phyloP scores from a whole-genome alignment of 192 early-diverging fungal genomes.

The Entomortierella chlamydospora region DNA sequence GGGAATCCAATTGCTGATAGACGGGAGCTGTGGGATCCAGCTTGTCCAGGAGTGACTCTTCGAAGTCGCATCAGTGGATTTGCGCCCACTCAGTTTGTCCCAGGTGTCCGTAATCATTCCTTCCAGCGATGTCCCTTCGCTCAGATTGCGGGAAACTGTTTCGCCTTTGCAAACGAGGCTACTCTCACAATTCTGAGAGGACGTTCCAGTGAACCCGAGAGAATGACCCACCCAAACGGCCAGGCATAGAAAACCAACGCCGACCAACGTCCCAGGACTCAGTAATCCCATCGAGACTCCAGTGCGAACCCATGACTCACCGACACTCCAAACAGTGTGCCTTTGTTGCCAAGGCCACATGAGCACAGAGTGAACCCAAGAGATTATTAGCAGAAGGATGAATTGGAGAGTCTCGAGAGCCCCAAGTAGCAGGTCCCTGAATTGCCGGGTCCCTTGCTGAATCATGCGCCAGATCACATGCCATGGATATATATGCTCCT shows the following conservation, averaged over 20 bases:
- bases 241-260: slow-evolving; percentile 10
- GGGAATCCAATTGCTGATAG: slow-evolving; percentile 32
- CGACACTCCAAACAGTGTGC: neutral
- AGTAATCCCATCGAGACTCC: slow-evolving; percentile 21
- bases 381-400: neutral
- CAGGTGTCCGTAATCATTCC: slow-evolving; percentile 5
- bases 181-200: neutral
- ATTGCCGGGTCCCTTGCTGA: neutral
- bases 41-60: slow-evolving; percentile 3
- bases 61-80: neutral
- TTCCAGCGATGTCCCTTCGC: neutral
- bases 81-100: slow-evolving; percentile 9
- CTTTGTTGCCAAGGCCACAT: slow-evolving; percentile 36
- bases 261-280: slow-evolving; percentile 32
- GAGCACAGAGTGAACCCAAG: neutral
- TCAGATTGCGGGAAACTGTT: neutral
- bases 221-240: slow-evolving; percentile 7
- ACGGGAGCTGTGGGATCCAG: slow-evolving; percentile 34
- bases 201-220: slow-evolving; percentile 1
- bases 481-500: slow-evolving; percentile 30
- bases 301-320: slow-evolving; percentile 3
- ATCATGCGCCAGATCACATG: slow-evolving; percentile 20
- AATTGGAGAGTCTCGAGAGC: neutral
- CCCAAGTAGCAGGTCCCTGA: neutral
- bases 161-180: slow-evolving; percentile 9